Base-by-base conservation (phyloP, 345 rosid species). In the Pistacia vera region DNA sequence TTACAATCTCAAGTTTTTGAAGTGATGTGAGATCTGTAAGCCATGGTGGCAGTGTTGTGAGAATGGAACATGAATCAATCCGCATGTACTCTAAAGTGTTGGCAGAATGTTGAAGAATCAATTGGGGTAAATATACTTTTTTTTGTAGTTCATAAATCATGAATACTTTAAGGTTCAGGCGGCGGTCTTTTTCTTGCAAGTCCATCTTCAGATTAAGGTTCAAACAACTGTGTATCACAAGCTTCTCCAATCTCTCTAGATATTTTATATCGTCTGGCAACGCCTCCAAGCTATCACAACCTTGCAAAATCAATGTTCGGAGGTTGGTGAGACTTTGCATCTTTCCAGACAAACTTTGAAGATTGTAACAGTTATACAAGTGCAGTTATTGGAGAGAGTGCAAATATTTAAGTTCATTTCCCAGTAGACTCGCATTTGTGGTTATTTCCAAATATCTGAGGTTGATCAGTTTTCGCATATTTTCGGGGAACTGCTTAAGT, bases 371-470 rank as follows among this genome's bases (percentile, higher is more conserved):
- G 9, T 44, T 41, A 25, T 25, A 25, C 25, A 17, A 8, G 36
- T 16, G 63, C 28, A 83, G 57, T 54, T 16, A 52, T 3, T 38
- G 73, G 33, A 75, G 77, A 63, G 84, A 78, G 4, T 60, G 20
- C 75, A 78, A 46, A 62, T 76, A 68, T 46, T 77, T 81, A 4
- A 76, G 75, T 66, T 77, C 71, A 3, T 66, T 22, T 30, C 71
- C 68, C 2, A 62, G 77, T 38, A 83, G 62, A 57, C 4, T 8
- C 57, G 2, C 72, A 55, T 80, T 71, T 1, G 81, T 75, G 60
- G 82, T 75, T 72, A 80, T 12, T 35, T 22, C 67, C 25, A 81
- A 57, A 57, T 16, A 71, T 71, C 72, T 67, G 13, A 81, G 84
- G 66, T 38, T 79, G 62, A 73, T 25, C 25, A 25, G 25, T 25